A percentile compares a stretch with the other conserved stretches of the same genome.
Conservation (phyloP, 148 eudicot species). For the Camellia lanceoleosa region DNA sequence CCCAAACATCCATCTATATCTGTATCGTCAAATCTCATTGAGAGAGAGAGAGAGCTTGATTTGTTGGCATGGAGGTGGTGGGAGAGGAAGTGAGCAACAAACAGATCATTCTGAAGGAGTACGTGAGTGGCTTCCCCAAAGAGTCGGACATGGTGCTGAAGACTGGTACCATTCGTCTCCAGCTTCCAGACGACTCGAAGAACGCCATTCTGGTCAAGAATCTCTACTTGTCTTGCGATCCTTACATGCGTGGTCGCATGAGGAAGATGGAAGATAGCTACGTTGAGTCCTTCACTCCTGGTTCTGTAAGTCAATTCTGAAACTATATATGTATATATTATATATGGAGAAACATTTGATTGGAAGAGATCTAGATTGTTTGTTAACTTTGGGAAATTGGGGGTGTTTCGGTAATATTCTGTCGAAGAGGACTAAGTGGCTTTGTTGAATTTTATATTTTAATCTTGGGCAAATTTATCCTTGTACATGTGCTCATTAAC, state of each 20-base stretch:
- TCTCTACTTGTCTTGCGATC: conserved; percentile 11
- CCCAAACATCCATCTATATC: no score
- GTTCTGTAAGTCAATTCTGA: not conserved
- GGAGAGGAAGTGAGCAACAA: conserved; percentile 7
- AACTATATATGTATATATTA: no score
- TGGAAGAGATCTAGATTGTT: no score
- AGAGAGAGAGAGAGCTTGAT: not conserved
- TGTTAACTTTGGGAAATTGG: no score
- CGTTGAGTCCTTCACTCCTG: not conserved
- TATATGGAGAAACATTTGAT: no score
- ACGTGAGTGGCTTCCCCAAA: not conserved
- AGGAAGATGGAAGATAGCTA: no score
- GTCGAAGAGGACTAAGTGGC: no score
- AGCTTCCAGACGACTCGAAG: not conserved
- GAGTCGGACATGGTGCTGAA: not conserved
- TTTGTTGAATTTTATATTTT: no score
- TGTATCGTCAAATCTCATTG: not conserved
- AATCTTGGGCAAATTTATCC: no score
- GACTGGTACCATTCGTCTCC: not conserved
- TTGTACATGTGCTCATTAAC: no score
- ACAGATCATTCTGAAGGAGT: conserved; percentile 1
- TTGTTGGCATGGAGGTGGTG: not conserved
- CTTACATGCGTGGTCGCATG: not conserved
- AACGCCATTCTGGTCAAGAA: not conserved
- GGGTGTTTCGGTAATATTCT: no score